Percentiles rank a stretch among this genome's conserved stretches.
Conservation (phyloP, 768 basidiomycete genomes). For the Harrya chromipes region DNA sequence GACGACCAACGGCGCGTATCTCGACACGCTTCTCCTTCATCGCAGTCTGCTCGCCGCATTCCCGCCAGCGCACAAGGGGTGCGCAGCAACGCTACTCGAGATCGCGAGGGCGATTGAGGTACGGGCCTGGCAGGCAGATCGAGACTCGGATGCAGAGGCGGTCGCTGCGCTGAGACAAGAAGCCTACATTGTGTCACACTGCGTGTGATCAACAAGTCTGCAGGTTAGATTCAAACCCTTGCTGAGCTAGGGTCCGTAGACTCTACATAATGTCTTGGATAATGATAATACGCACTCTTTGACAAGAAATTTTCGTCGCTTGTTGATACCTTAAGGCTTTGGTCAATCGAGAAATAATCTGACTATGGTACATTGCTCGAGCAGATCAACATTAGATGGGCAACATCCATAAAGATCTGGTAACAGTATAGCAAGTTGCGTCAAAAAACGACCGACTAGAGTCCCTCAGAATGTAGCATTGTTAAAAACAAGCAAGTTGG, state of each 20-base stretch:
- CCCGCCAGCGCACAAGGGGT: conserved; percentile 61
- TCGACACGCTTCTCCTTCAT: conserved; percentile 76
- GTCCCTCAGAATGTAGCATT: conserved; percentile 51
- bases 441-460: not conserved
- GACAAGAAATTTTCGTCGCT: too few species aligned
- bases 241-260: not conserved
- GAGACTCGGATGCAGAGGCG: conserved; percentile 68
- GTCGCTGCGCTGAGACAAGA: conserved; percentile 67
- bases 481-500: conserved; percentile 79
- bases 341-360: not conserved
- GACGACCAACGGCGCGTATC: conserved; percentile 71
- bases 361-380: conserved; percentile 13
- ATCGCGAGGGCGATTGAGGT: conserved; percentile 62
- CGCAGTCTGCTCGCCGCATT: conserved; percentile 63
- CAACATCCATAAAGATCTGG: not conserved
- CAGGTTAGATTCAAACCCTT: conserved; percentile 7
- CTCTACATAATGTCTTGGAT: not conserved
- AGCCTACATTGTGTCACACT: conserved; percentile 51
- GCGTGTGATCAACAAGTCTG: conserved; percentile 12
- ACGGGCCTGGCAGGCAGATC: conserved; percentile 66
- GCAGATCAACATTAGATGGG: conserved; percentile 4
- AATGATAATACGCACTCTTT: not conserved
- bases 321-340: too few species aligned
- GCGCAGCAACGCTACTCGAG: conserved; percentile 62
- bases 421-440: conserved; percentile 3